phyloP scores from a whole-genome alignment of 2,329 filamentous ascomycete genomes.

The Aurifilum marmelostoma region DNA sequence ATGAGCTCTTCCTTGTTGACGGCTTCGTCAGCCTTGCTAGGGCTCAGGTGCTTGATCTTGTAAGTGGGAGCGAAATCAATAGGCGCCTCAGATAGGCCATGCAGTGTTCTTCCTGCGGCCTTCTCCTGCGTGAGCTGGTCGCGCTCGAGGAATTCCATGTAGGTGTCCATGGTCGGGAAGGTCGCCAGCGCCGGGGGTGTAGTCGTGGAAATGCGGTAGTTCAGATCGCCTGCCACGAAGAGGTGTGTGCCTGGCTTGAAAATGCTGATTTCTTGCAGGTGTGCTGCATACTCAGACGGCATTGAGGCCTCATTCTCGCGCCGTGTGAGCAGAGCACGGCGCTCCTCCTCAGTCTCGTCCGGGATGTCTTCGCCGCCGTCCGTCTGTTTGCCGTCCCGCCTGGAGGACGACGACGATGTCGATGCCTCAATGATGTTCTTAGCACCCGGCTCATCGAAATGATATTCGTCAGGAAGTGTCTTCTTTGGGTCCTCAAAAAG shows the following conservation, averaged over 20 bases:
- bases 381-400: slow-evolving; percentile 20
- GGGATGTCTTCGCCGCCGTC: slow-evolving; percentile 28
- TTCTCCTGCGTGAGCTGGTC: slow-evolving; percentile 83
- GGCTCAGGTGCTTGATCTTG: slow-evolving; percentile 69
- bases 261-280: slow-evolving; percentile 63
- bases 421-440: slow-evolving; percentile 27
- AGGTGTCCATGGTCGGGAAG: slow-evolving; percentile 63
- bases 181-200: slow-evolving; percentile 63
- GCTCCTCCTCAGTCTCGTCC: slow-evolving; percentile 35
- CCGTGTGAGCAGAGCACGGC: slow-evolving; percentile 28
- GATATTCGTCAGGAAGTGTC: slow-evolving; percentile 21
- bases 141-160: slow-evolving; percentile 63
- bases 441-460: slow-evolving; percentile 13
- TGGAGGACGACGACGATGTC: slow-evolving; percentile 10
- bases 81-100: slow-evolving; percentile 74
- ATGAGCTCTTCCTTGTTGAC: slow-evolving; percentile 32
- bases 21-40: slow-evolving; percentile 35
- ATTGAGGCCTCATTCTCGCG: slow-evolving; percentile 12
- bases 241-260: slow-evolving; percentile 77
- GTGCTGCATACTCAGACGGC: slow-evolving; percentile 40
- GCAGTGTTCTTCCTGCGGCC: slow-evolving; percentile 69
- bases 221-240: slow-evolving; percentile 89
- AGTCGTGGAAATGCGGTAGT: slow-evolving; percentile 81
- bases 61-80: slow-evolving; percentile 90
- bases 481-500: slow-evolving; percentile 27